A percentile compares a stretch with the other conserved stretches of the same genome.
Evolutionary conservation across 371 early-diverging fungal genomes (phyloP).

Genomic region (Zychaea mexicana): DNA sequence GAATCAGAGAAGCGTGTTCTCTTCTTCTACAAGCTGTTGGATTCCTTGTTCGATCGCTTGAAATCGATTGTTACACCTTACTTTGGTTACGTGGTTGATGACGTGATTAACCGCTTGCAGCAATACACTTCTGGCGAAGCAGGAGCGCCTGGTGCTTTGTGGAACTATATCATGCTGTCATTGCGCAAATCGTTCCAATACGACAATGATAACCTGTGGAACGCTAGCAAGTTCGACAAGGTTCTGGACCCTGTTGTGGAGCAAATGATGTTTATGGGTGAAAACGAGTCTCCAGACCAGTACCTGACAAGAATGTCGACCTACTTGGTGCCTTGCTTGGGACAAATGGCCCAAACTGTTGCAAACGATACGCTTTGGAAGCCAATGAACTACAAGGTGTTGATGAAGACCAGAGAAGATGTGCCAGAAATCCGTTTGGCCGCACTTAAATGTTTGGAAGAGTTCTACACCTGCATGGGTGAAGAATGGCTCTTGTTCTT

Average conservation of each 20-base stretch:
- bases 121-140: constrained; percentile 45
- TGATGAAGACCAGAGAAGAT: constrained; percentile 78
- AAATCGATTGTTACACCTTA: constrained; percentile 89
- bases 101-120: constrained; percentile 62
- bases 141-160: constrained; percentile 52
- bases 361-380: constrained; percentile 89
- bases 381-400: constrained; percentile 77
- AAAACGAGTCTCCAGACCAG: constrained; percentile 39
- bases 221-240: constrained; percentile 72
- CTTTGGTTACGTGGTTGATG: constrained; percentile 77
- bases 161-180: constrained; percentile 62
- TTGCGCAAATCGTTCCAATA: constrained; percentile 75
- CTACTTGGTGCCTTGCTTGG: constrained; percentile 78
- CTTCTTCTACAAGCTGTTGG: constrained; percentile 81
- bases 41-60: constrained; percentile 73
- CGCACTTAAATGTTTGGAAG: constrained; percentile 72
- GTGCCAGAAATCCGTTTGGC: constrained; percentile 74
- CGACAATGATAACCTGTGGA: constrained; percentile 74
- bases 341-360: constrained; percentile 81
- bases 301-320: constrained; percentile 59
- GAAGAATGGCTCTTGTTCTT: constrained; percentile 91
- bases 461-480: constrained; percentile 83
- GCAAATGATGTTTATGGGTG: constrained; percentile 69
- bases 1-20: constrained; percentile 60
- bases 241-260: constrained; percentile 69